Percentiles rank a stretch among this genome's conserved stretches.
phyloP scores from a whole-genome alignment of 768 basidiomycete species.

The Dioszegia aurantiaca region DNA sequence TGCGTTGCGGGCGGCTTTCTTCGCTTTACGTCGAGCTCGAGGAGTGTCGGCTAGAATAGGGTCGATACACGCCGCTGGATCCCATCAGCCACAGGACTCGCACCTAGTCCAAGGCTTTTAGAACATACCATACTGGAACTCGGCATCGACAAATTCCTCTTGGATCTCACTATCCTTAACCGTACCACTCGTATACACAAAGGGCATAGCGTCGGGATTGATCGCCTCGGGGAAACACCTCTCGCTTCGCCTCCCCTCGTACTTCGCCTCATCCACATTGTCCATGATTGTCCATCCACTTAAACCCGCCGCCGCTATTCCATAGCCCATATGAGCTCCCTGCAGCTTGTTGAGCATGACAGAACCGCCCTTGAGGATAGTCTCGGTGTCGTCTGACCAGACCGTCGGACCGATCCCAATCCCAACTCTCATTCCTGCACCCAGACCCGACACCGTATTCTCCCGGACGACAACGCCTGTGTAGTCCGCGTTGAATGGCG shows the following conservation, averaged over 20 bases:
- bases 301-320: conserved; percentile 53
- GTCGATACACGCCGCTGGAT: conserved; percentile 53
- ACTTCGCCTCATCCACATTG: conserved; percentile 50
- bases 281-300: conserved; percentile 52
- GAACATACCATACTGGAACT: conserved; percentile 51
- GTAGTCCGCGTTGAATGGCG: conserved; percentile 54
- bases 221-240: conserved; percentile 50
- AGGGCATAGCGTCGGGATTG: conserved; percentile 49
- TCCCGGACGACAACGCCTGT: conserved; percentile 48
- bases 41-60: conserved; percentile 17
- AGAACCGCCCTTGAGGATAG: conserved; percentile 49
- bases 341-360: conserved; percentile 52
- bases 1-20: background rate
- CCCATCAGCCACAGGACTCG: background rate
- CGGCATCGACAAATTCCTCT: conserved; percentile 46
- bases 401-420: conserved; percentile 55
- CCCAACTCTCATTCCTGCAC: conserved; percentile 52
- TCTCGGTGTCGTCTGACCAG: conserved; percentile 53
- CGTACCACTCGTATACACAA: conserved; percentile 34
- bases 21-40: background rate
- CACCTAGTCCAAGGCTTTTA: background rate
- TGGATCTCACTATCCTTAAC: conserved; percentile 47
- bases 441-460: conserved; percentile 53
- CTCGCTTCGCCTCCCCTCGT: conserved; percentile 42
- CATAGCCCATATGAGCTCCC: conserved; percentile 55